Base-by-base conservation (phyloP, 1,284 basidiomycete species). In the Moesziomyces antarcticus region DNA sequence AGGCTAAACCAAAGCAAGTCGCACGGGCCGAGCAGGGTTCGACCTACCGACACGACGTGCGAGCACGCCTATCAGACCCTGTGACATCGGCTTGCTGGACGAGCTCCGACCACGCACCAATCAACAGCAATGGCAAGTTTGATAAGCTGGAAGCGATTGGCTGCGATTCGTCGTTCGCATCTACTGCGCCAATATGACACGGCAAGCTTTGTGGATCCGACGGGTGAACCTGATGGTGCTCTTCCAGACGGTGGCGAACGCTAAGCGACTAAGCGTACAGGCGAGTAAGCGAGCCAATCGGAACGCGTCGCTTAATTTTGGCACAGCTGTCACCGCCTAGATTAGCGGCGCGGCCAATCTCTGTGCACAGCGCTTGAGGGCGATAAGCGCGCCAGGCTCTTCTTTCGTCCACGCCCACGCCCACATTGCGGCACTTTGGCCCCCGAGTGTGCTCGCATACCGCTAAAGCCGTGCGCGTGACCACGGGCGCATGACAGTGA, bases 271-370 rank as follows among this genome's bases (percentile, higher is more conserved):
- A 40, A 40, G 35, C 35, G 35, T 21, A 18, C 45, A 27, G 40
- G 21, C 47, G 45, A 49, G 45, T n/a, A 51, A 46, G 59, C 59
- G 59, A 62, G 48, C 59, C 59, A 62, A 56, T 62, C 52, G 52
- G 52, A 62, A 51, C 7, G 20, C 52, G 47, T 18, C 59, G 52
- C 59, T 62, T 56, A 55, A 22, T 30, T 22, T 22, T 22, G 21
- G 14, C 22, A 16, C 37, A 18, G 14, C n/a, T 44, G 20, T 22
- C 40, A 24, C 14, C 51, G 59, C 59, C 40, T 55, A 62, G 52
- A 55, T 56, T 50, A 50, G 25, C 35, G 37, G 14, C 37, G 37
- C 14, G 37, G 37, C 37, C 37, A 40, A 40, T 18, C 16, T 40
- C n/a, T 18, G 37, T n/a, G 2, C 16, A 16, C 16, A 16, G 5